Evolutionary conservation across 257 asterid species (phyloP), one percentile per base, ranked within the genome.

Genomic region (Haberlea rhodopensis): DNA sequence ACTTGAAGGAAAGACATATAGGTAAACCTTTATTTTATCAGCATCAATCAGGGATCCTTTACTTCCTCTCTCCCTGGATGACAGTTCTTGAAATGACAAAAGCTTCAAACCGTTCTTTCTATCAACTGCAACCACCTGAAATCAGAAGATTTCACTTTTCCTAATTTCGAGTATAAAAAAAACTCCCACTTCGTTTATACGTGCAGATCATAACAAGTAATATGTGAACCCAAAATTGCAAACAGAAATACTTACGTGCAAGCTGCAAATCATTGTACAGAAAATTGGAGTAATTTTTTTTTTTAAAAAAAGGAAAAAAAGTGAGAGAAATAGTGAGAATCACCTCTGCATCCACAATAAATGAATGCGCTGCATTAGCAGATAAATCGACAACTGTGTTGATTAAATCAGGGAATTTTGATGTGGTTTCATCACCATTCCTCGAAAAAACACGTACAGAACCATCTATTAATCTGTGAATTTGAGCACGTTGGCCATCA

Each of bases 401-500:
- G 28, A 86, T 59, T 77, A 90, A 53, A 80, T 90, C 97, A 66
- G 97, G 97, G 73, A 88, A 90, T 68, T 79, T 84, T 19, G 78
- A 74, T 40, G 97, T 85, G 66, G 95, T 84, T 74, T 90, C 95
- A 73, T 88, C 95, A 70, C 97, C 97, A 75, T 88, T 88, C 71
- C 97, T 81, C 22, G 97, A 90, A 77, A 84, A 90, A 62, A 90
- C 77, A 60, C 67, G 91, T 58, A 90, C 34, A 31, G 94, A 84
- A 63, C 97, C 94, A 80, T 84, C 91, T 53, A 73, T 71, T 28
- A 81, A 69, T 81, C 84, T 74, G 81, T 90, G 97, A 65, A 90
- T 82, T 62, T 88, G 96, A 67, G 94, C 97, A 70, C 97, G 90
- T 75, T 90, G 97, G 75, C 97, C 97, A 77, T 90, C 97, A 77